Base-by-base conservation (phyloP, 2,329 filamentous ascomycete species). In the Alternaria infectoria region DNA sequence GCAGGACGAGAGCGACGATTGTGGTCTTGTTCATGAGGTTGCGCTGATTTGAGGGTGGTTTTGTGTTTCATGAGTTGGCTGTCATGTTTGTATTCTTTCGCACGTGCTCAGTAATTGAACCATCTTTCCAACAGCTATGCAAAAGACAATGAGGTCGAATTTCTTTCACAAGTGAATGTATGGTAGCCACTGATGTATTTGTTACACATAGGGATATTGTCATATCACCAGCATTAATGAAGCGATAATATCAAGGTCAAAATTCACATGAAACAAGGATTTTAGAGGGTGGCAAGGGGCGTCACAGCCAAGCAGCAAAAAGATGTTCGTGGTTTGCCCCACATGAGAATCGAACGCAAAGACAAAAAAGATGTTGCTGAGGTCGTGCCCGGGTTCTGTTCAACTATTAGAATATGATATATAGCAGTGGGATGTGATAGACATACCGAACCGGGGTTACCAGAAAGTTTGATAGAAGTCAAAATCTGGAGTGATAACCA, bases 401-500 rank as follows among this genome's bases (percentile, higher is more conserved):
- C 5, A 17, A 12, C 0, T 28, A n/a, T 49, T 49, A 49, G 46
- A 19, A 49, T 12, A 0, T 12, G 5, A 40, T 6, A 25, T 7
- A 2, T 7, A 6, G 1, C 5, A 12, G 12, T 10, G 6, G 54
- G 32, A 30, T 15, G 11, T 12, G 30, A 12, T 11, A 11, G 7
- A 21, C 46, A 10, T 56, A 46, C 54, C 54, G 55, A 62, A 63
- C 61, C 57, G 61, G 61, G 61, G 61, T 63, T 63, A 60, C 61
- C 61, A 60, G 61, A 63, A 63, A 2, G 15, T 56, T 60, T 50
- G 47, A 40, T 6, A 45, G 11, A 40, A 56, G 50, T 63, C 61
- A 63, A 63, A 63, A 63, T 63, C 61, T 60, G 61, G 61, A 63
- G 61, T 63, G 61, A 63, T 63, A 63, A 63, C 61, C 61, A 63